Evolutionary conservation across 306 rosid genomes (phyloP).

Genomic region (Macrotyloma uniflorum): DNA sequence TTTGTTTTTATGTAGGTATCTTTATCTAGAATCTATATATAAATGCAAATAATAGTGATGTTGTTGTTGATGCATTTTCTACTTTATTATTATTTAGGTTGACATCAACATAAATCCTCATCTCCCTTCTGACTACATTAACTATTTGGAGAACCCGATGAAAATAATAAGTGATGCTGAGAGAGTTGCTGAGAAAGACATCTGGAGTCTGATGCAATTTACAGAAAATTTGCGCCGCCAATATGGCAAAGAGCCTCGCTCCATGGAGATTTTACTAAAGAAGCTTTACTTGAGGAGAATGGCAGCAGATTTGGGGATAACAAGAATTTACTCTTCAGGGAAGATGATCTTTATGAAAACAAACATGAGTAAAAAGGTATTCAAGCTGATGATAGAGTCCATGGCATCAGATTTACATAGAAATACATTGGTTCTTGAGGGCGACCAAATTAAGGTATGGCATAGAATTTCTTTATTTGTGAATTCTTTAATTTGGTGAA

Average conservation of each 20-base stretch:
- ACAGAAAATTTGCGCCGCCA: conserved; percentile 84
- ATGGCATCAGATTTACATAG: conserved; percentile 71
- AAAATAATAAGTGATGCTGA: conserved; percentile 84
- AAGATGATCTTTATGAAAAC: conserved; percentile 79
- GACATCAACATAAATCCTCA: conserved; percentile 78
- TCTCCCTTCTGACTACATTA: conserved; percentile 89
- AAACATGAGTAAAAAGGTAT: conserved; percentile 69
- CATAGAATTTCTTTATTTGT: not conserved
- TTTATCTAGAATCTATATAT: conserved; percentile 11
- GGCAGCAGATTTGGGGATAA: conserved; percentile 94
- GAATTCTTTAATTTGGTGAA: conserved; percentile 10
- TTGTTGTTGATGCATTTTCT: conserved; percentile 26
- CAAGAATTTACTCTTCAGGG: conserved; percentile 70
- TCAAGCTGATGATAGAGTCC: conserved; percentile 77
- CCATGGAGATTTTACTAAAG: conserved; percentile 82
- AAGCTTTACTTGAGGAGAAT: conserved; percentile 91
- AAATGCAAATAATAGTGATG: conserved; percentile 5
- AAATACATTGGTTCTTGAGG: conserved; percentile 73
- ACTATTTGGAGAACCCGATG: conserved; percentile 90
- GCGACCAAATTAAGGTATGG: conserved; percentile 77
- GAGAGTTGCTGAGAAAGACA: conserved; percentile 79
- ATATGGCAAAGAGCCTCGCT: conserved; percentile 87
- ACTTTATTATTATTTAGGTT: conserved; percentile 53
- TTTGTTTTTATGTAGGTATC: not conserved
- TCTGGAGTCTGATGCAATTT: conserved; percentile 88